Evolutionary conservation across 805 yeast genomes (phyloP).

Genomic region (Tetrapisispora nanseiensis): DNA sequence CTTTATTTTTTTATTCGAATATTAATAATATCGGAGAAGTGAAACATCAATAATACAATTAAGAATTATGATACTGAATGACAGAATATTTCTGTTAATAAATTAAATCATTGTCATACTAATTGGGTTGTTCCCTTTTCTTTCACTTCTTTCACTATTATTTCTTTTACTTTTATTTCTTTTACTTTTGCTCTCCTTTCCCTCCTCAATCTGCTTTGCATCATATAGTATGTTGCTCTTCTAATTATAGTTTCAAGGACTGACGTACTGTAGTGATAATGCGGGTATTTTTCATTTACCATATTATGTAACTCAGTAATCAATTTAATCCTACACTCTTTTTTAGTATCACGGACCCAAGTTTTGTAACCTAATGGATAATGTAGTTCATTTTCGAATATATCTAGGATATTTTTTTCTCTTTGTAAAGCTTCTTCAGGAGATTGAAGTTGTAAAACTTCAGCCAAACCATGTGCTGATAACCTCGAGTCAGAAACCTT

Average conservation of each 20-base stretch:
- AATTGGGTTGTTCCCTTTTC: background rate
- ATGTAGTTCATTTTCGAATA: constrained; percentile 48
- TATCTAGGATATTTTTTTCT: constrained; percentile 42
- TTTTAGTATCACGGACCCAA: constrained; percentile 74
- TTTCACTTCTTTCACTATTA: constrained; percentile 27
- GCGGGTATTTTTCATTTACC: constrained; percentile 39
- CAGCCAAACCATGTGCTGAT: constrained; percentile 46
- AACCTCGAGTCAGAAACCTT: constrained; percentile 43
- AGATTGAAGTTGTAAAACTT: constrained; percentile 39
- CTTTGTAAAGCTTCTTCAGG: constrained; percentile 46
- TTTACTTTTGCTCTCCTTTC: constrained; percentile 46
- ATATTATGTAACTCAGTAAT: constrained; percentile 37
- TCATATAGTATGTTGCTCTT: constrained; percentile 69
- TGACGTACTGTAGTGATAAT: constrained; percentile 36
- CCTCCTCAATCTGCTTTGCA: constrained; percentile 68
- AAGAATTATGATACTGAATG: background rate
- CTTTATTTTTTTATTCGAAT: too few relatives aligned
- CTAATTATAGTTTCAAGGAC: constrained; percentile 64
- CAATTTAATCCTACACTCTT: constrained; percentile 43
- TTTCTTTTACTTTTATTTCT: constrained; percentile 55
- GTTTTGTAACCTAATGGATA: constrained; percentile 70
- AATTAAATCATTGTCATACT: too few relatives aligned
- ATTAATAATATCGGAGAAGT: too few relatives aligned
- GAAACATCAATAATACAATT: too few relatives aligned
- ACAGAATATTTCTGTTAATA: too few relatives aligned